Evolutionary conservation across 495 filamentous ascomycete species (phyloP).

Genomic region (Neurospora cerealis): DNA sequence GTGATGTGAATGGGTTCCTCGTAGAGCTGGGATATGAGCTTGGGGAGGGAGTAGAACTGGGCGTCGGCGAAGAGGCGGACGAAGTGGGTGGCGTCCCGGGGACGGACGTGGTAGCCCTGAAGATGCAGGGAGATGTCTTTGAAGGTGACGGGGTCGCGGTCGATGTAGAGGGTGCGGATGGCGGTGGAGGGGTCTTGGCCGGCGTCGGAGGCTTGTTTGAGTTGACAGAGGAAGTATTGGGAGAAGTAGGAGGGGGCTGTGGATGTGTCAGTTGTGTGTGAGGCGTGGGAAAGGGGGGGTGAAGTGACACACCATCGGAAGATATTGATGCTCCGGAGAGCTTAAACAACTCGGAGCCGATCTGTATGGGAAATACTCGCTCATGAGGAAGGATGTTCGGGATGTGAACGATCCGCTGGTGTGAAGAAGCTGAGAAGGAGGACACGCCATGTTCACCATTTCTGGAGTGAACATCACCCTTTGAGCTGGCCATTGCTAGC

Average conservation of each 20-base stretch:
- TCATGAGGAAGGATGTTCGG: constrained; percentile 53
- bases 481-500: not conserved
- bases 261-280: constrained; percentile 7
- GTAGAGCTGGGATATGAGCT: constrained; percentile 88
- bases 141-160: constrained; percentile 87
- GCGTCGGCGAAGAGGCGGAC: constrained; percentile 91
- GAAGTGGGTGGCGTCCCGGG: constrained; percentile 74
- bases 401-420: constrained; percentile 32
- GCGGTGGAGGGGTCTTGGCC: constrained; percentile 38
- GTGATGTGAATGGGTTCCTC: constrained; percentile 86
- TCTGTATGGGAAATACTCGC: constrained; percentile 84
- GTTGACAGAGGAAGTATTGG: constrained; percentile 80
- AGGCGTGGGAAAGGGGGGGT: not conserved
- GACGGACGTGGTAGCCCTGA: constrained; percentile 84
- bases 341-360: constrained; percentile 83
- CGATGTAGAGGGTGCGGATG: constrained; percentile 77
- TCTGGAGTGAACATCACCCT: not conserved
- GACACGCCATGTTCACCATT: not conserved
- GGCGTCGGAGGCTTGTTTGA: constrained; percentile 50
- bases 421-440: not conserved
- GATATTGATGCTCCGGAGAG: constrained; percentile 91
- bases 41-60: constrained; percentile 89
- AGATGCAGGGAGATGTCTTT: constrained; percentile 82
- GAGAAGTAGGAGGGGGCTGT: constrained; percentile 97
- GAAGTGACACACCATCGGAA: constrained; percentile 68